A percentile compares a stretch with the other conserved stretches of the same genome.
phyloP scores from a whole-genome alignment of 1,284 basidiomycete species.

The Sphaerobolus stellatus region DNA sequence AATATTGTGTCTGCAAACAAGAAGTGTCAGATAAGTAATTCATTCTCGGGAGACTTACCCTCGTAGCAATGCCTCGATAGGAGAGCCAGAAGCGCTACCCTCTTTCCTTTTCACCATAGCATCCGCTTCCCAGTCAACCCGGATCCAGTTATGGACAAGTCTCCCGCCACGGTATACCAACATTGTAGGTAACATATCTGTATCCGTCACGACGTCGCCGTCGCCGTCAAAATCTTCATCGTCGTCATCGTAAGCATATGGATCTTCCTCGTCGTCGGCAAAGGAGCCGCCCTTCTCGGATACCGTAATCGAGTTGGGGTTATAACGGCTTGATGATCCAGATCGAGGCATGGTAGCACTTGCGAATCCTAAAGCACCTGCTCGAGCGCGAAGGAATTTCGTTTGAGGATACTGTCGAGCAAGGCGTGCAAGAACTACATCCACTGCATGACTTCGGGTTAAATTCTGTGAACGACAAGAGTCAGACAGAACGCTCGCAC shows the following conservation, averaged over 20 bases:
- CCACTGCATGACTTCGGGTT: constrained; percentile 69
- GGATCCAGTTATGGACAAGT: constrained; percentile 78
- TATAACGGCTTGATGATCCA: constrained; percentile 11
- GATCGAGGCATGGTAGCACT: constrained; percentile 27
- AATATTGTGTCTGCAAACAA: constrained; percentile 5
- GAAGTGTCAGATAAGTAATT: too few relatives aligned
- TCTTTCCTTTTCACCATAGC: neutral
- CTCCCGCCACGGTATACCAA: constrained; percentile 82
- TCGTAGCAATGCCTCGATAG: constrained; percentile 7
- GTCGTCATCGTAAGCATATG: constrained; percentile 37
- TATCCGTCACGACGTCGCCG: constrained; percentile 48
- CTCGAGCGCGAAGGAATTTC: constrained; percentile 77
- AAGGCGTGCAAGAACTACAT: constrained; percentile 65
- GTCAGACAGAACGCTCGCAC: constrained; percentile 1
- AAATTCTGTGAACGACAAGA: constrained; percentile 50
- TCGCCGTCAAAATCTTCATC: constrained; percentile 36
- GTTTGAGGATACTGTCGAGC: constrained; percentile 69
- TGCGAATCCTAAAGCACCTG: constrained; percentile 76
- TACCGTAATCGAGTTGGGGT: neutral
- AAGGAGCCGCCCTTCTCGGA: constrained; percentile 42
- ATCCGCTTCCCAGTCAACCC: constrained; percentile 83
- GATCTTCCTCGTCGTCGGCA: constrained; percentile 39
- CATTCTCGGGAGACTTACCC: too few relatives aligned
- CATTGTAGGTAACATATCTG: constrained; percentile 80
- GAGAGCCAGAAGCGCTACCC: neutral